Base-by-base conservation (phyloP, 345 rosid genomes). In the Brassica juncea region DNA sequence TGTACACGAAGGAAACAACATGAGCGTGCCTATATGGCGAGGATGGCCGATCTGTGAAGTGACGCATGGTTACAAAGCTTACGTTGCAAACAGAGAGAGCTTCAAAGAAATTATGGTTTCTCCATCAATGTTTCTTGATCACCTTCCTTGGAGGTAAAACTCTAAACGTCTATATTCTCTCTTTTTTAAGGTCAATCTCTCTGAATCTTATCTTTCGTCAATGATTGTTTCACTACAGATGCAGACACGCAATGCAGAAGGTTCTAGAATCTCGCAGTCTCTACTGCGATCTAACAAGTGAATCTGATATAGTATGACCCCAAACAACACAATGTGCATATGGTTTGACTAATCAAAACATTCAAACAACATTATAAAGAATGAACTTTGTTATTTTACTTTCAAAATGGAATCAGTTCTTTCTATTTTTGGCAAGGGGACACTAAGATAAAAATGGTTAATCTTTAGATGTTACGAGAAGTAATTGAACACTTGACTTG, bases 61-160 rank as follows among this genome's bases (percentile, higher is more conserved):
- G 3, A 37, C 37, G 15, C 80, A 63, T 35, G 82, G 68, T 70
- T 90, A 88, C 78, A 86, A 80, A 82, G 98, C 94, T 28, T 90
- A 85, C 75, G 44, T 92, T 67, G 89, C 89, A 14, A 85, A 92
- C 68, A 85, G 89, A 84, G 89, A 90, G 78, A 73, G 79, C 80
- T 90, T 94, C 64, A 90, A 81, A 70, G 97, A 92, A 69, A 85
- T 94, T 2, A 84, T 88, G 27, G 97, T 94, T 16, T 91, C 96
- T 62, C 93, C 88, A 72, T 84, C 87, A 47, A 94, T 94, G 99
- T 94, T 94, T 80, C 86, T 92, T 76, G 98, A 92, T 80, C 98
- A 94, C 86, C 89, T 92, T 21, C 99, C 99, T 19, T 92, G 98
- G 97, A 94, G 97, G 97, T 90, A 86, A 49, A 19, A 19, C 19